Evolutionary conservation across 331 rosid genomes (phyloP).

Genomic region (Quercus phellos): DNA sequence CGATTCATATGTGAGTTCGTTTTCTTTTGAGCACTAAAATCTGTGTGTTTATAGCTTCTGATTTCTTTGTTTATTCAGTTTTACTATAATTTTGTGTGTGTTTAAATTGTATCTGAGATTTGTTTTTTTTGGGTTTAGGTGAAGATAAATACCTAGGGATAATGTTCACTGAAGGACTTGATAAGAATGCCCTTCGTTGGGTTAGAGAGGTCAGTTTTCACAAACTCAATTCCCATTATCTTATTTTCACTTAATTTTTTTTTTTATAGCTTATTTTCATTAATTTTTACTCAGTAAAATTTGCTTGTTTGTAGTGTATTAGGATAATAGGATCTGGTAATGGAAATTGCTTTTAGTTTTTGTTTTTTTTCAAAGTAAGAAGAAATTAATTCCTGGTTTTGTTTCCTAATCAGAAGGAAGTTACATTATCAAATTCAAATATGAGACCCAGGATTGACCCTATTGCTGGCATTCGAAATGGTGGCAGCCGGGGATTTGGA

Average conservation of each 20-base stretch:
- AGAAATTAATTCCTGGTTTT: neutral
- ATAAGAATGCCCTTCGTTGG: slow-evolving; percentile 81
- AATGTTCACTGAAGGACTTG: slow-evolving; percentile 91
- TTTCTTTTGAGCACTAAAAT: neutral
- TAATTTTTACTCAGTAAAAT: slow-evolving; percentile 1
- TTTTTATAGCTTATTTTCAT: neutral
- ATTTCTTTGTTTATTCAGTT: neutral
- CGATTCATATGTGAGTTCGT: slow-evolving; percentile 22
- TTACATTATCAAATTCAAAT: slow-evolving; percentile 34
- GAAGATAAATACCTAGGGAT: slow-evolving; percentile 5
- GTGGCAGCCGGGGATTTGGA: slow-evolving; percentile 63
- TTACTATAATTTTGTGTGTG: neutral
- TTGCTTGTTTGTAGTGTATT: neutral
- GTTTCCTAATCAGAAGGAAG: slow-evolving; percentile 41
- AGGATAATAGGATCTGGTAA: slow-evolving; percentile 22
- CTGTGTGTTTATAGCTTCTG: neutral
- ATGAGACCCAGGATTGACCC: slow-evolving; percentile 61
- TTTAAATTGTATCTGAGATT: slow-evolving; percentile 5
- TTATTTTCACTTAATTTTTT: no score
- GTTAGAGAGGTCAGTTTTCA: slow-evolving; percentile 59
- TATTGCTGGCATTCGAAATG: slow-evolving; percentile 33
- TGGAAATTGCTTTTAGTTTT: neutral
- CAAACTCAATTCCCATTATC: neutral
- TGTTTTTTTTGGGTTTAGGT: slow-evolving; percentile 26
- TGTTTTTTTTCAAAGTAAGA: neutral